These are phyloP conservation scores for Nemania diffusa DNA, from an alignment of 2,329 filamentous ascomycete species.

Conservation along the genomic window DNA sequence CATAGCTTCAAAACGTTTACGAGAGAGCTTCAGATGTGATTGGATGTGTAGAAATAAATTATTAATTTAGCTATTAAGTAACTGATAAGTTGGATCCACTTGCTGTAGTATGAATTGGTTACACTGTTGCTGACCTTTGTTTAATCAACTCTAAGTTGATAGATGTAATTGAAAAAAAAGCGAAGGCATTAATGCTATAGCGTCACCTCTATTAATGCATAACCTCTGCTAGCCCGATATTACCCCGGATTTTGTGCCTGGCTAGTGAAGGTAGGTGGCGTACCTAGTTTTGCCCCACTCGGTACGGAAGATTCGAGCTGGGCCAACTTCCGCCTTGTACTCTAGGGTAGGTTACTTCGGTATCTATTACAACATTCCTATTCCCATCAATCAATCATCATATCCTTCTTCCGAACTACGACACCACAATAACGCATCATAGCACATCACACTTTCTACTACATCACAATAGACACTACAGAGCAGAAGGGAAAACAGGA, in stretches of 20 bases:
- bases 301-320: no score
- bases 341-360: no score
- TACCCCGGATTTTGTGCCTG: constrained; percentile 20
- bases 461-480: background rate
- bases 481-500: background rate
- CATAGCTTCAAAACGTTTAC: background rate
- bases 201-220: constrained; percentile 11
- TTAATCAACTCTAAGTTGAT: no score
- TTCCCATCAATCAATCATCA: no score
- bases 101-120: background rate
- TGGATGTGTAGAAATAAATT: background rate
- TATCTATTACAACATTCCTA: no score
- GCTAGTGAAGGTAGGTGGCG: background rate
- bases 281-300: constrained; percentile 12
- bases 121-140: no score
- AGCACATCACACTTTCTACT: no score
- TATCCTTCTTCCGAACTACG: no score
- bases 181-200: no score
- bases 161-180: no score
- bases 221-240: background rate
- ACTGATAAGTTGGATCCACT: background rate
- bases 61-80: background rate
- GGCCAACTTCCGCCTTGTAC: no score
- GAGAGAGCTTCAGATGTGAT: background rate
- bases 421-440: no score